Percentiles rank a stretch among this genome's conserved stretches.
These are phyloP conservation scores for Ambrosiella cleistominuta DNA, from an alignment of 2,329 filamentous ascomycete genomes.

Conservation along the genomic window DNA sequence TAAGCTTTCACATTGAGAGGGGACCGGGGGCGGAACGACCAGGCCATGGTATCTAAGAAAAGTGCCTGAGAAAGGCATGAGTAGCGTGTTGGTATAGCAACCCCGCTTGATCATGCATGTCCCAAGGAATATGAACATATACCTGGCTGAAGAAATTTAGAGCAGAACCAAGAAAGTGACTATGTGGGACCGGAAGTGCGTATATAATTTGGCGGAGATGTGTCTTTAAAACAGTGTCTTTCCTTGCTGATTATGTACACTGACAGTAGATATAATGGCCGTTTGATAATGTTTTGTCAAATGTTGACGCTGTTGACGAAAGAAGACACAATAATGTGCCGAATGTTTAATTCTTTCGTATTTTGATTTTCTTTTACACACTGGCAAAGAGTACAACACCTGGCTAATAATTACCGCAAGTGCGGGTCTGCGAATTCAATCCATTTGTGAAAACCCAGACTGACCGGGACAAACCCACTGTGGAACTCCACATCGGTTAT, in stretches of 20 bases:
- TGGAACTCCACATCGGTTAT: background rate
- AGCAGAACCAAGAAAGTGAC: background rate
- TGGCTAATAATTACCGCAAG: too few species aligned
- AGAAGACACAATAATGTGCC: too few species aligned
- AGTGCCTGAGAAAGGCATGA: background rate
- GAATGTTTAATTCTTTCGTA: too few species aligned
- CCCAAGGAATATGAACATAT: background rate
- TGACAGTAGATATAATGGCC: too few species aligned
- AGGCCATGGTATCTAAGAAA: background rate
- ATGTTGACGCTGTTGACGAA: too few species aligned
- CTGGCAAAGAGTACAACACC: too few species aligned
- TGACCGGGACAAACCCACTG: background rate
- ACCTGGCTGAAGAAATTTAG: background rate
- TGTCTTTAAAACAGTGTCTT: too few species aligned
- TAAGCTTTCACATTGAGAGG: constrained; percentile 2
- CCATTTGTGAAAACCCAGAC: background rate
- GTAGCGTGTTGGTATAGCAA: background rate
- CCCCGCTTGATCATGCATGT: background rate
- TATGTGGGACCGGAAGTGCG: background rate
- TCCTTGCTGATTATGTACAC: too few species aligned
- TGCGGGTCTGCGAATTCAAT: background rate
- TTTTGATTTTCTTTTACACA: too few species aligned
- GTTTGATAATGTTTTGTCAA: too few species aligned
- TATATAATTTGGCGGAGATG: too few species aligned
- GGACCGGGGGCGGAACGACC: constrained; percentile 5